Conservation (phyloP, 345 rosid species). For the Reutealis trisperma region DNA sequence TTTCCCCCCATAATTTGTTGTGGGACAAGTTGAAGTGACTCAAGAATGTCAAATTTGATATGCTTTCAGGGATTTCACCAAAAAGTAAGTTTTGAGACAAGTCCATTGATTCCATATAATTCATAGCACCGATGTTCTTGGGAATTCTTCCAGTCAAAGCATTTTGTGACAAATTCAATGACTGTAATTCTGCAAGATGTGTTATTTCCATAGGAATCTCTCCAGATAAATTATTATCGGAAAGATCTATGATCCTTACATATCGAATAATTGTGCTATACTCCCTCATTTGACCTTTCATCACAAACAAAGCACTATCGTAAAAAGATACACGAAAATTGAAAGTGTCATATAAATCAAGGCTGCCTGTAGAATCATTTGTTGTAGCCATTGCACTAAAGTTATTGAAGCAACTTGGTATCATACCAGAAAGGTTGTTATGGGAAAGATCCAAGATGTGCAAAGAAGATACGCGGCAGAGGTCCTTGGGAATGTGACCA, state of each 20-base stretch:
- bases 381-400: neutral
- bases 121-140: neutral
- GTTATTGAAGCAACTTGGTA: slow-evolving; percentile 14
- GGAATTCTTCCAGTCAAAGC: neutral
- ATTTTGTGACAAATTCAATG: slow-evolving; percentile 1
- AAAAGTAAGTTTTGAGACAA: slow-evolving; percentile 8
- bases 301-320: neutral
- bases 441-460: slow-evolving; percentile 11
- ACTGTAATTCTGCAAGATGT: neutral
- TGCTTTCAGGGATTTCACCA: slow-evolving; percentile 5
- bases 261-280: slow-evolving; percentile 8
- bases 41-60: neutral
- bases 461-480: neutral
- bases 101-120: neutral
- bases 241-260: slow-evolving; percentile 3
- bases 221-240: neutral
- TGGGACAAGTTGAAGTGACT: neutral
- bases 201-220: neutral
- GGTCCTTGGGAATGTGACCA: neutral
- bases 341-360: too few species aligned
- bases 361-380: too few species aligned
- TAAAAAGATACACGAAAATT: too few species aligned
- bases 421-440: neutral
- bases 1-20: neutral
- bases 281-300: neutral